Base-by-base conservation (phyloP, 176 grass and related monocot genomes). In the Stipa capillata region DNA sequence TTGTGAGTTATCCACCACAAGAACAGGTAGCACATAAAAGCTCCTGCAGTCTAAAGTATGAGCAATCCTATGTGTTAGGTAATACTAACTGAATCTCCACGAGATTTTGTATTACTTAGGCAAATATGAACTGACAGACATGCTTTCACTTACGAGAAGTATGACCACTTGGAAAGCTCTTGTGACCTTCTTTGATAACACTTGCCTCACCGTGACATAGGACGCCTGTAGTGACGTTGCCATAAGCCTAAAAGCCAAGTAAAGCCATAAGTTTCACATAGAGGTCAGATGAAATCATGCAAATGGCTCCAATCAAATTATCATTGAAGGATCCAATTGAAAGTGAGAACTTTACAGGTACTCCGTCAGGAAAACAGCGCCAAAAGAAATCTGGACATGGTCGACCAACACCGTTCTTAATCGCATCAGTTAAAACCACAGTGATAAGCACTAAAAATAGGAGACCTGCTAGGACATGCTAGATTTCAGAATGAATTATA, bases 91-190 rank as follows among this genome's bases (percentile, higher is more conserved):
- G 40, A 49, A 81, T 20, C 2, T 50, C 70, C 62, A 69, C 14
- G 17, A 87, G 31, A 69, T 37, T 64, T 8, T 48, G 7, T 44
- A 65, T 33, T 31, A 32, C 20, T 11, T 14, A 72, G 65, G 79
- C 72, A 77, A 69, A 74, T 73, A 29, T 21, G 16, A 80, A 73
- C 14, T 15, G 45, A 73, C 25, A 34, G 29, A 71, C 15, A 73
- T 37, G 59, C 44, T 66, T 58, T 68, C 67, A 82, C 92, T 56
- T 80, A 94, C 92, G 91, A 84, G 92, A 94, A 78, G 70, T 74
- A 83, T 94, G 92, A 43, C 92, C 92, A 56, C 89, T 91, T 50
- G 92, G 92, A 71, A 94, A 94, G 83, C 92, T 94, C 72, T 94
- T 94, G 55, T 91, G 89, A 39, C 92, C 92, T 88, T 94, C 92